Percentiles rank a stretch among this genome's conserved stretches.
Evolutionary conservation across 2,329 filamentous ascomycete genomes (phyloP).

Genomic region (Chaetothyriales sp.): DNA sequence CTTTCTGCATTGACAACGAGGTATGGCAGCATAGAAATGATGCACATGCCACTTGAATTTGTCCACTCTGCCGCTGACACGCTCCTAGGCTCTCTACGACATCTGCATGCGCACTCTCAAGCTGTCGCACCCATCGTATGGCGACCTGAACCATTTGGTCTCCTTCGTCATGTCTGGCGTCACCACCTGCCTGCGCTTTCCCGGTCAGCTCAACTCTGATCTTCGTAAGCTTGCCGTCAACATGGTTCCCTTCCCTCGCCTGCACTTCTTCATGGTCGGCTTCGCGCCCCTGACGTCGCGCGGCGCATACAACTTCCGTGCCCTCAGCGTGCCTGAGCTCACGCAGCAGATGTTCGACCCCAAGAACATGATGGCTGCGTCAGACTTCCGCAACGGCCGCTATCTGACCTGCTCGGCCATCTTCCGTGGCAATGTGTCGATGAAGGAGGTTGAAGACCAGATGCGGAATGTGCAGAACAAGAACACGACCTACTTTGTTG

Average conservation of each 20-base stretch:
- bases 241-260: constrained; percentile 99
- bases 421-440: constrained; percentile 99
- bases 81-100: constrained; percentile 70
- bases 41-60: not conserved
- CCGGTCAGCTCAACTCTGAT: constrained; percentile 98
- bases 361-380: constrained; percentile 99
- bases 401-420: constrained; percentile 99
- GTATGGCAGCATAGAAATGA: constrained; percentile 22
- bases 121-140: constrained; percentile 96
- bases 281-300: constrained; percentile 96
- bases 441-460: constrained; percentile 99
- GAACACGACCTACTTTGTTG: constrained; percentile 98
- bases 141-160: constrained; percentile 98
- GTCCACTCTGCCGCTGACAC: constrained; percentile 8
- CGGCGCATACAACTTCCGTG: constrained; percentile 87
- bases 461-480: constrained; percentile 99
- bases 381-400: constrained; percentile 98
- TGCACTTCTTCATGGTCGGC: constrained; percentile 99
- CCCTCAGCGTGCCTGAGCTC: constrained; percentile 91
- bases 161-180: constrained; percentile 99
- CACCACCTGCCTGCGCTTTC: constrained; percentile 97
- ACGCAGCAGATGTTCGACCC: constrained; percentile 99
- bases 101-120: constrained; percentile 99
- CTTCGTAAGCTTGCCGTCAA: constrained; percentile 98
- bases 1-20: constrained; percentile 99